phyloP scores from a whole-genome alignment of 768 basidiomycete species.

The Mycena olivaceomarginata region DNA sequence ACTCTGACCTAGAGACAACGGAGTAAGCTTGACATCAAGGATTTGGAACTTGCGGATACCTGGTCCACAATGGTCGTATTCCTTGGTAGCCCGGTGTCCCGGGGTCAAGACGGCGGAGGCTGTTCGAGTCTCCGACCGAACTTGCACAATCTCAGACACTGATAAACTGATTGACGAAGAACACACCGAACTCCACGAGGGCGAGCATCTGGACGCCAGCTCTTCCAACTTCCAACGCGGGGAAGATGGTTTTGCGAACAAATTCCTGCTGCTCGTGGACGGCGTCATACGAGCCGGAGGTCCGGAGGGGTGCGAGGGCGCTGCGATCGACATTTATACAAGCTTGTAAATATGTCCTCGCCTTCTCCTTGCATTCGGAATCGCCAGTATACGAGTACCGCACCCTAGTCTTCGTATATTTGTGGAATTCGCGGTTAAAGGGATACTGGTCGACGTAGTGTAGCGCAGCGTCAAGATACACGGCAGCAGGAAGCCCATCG shows the following conservation, averaged over 20 bases:
- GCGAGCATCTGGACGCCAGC: conserved; percentile 38
- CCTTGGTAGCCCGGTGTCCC: conserved; percentile 19
- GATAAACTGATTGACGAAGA: conserved; percentile 35
- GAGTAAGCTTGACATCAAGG: conserved; percentile 25
- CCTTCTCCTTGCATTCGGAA: conserved; percentile 36
- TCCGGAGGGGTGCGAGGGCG: conserved; percentile 29
- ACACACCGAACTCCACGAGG: conserved; percentile 30
- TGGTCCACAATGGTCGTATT: conserved; percentile 27
- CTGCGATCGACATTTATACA: conserved; percentile 37
- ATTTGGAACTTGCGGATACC: conserved; percentile 33
- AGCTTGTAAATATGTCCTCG: conserved; percentile 33
- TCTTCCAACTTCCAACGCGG: conserved; percentile 34
- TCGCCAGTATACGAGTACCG: conserved; percentile 26
- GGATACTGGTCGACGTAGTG: conserved; percentile 36
- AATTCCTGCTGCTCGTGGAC: conserved; percentile 35
- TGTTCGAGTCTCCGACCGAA: conserved; percentile 32
- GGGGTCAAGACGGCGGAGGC: conserved; percentile 32
- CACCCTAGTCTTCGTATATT: conserved; percentile 29
- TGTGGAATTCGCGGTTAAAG: conserved; percentile 39
- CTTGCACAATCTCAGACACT: conserved; percentile 33
- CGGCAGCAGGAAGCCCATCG: conserved; percentile 34
- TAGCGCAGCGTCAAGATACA: conserved; percentile 35
- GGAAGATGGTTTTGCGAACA: conserved; percentile 27
- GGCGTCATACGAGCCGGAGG: conserved; percentile 35
- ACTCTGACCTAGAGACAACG: conserved; percentile 31